Base-by-base conservation (phyloP, 257 asterid species). In the Solanum pinnatisectum region DNA sequence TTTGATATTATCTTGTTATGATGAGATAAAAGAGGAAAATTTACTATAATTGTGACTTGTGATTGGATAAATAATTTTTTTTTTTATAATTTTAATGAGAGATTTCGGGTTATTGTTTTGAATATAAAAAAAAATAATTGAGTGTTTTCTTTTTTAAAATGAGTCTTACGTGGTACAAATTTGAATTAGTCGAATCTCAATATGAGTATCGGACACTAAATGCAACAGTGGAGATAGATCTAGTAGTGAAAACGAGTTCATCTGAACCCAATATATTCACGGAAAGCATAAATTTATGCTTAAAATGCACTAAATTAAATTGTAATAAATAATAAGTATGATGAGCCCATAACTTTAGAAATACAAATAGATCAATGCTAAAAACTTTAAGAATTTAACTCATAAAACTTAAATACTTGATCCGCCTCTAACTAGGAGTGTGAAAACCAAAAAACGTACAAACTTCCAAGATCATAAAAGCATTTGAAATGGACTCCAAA, bases 141-240 rank as follows among this genome's bases (percentile, higher is more conserved):
- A 16, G 42, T 16, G 7, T 3, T 27, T 68, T 71, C 11, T 6
- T 71, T 1, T 16, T 16, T 70, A 15, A 32, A 30, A 30, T 33
- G 78, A 33, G 1, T 8, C 3, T 30, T 70, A 15, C 3, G 13
- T 10, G 13, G 5, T 15, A 27, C 3, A 1, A 32, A 7, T 33
- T 8, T 8, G 2, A 71, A 32, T 13, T 27, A 14, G 1, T 30
- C 0, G 22, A 15, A 71, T 32, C 2, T 71, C 13, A 32, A 71
- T 71, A 71, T 3, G 3, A 33, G 0, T 71, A 30, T 33, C 5
- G 1, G 33, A 71, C 6, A 6, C 23, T 6, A 30, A 0, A 4
- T 6, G 10, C 11, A 68, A 0, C 0, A 6, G 36, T 15, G 1
- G 10, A 13, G 10, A 70, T 1, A 70, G 5, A 5, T 52, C 60